Evolutionary conservation across 805 yeast genomes (phyloP).

Genomic region (baker's yeast (Saccharomyces cerevisiae)): DNA sequence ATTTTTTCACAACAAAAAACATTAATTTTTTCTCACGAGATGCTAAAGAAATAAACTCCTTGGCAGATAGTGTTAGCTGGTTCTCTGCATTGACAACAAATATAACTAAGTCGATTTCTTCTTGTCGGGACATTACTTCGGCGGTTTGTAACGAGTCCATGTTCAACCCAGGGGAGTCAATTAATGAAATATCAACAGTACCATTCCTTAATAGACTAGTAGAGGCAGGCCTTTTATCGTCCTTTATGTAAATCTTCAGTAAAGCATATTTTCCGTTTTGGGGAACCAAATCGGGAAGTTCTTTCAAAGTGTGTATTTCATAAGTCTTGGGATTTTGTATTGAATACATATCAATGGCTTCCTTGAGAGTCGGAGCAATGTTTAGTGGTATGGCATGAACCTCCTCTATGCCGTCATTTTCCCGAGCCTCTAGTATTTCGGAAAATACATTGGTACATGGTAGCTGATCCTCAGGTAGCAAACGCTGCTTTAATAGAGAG

Average conservation of each 20-base stretch:
- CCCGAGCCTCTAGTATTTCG: conserved; percentile 80
- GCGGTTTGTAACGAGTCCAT: conserved; percentile 90
- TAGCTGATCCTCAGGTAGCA: conserved; percentile 93
- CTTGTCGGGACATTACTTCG: conserved; percentile 90
- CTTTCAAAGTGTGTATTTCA: conserved; percentile 43
- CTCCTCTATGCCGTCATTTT: conserved; percentile 70
- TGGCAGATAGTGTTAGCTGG: conserved; percentile 88
- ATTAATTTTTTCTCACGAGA: conserved; percentile 86
- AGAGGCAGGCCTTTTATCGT: conserved; percentile 47
- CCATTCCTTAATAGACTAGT: conserved; percentile 79
- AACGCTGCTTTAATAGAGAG: conserved; percentile 65
- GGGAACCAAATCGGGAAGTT: conserved; percentile 62
- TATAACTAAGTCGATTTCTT: conserved; percentile 91
- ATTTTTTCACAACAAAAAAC: conserved; percentile 88
- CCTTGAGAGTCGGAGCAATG: conserved; percentile 21
- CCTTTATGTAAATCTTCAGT: conserved; percentile 75
- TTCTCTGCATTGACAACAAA: conserved; percentile 96
- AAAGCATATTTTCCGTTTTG: conserved; percentile 64
- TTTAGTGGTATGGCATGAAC: conserved; percentile 82
- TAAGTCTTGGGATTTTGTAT: conserved; percentile 57
- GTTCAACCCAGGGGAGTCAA: conserved; percentile 96
- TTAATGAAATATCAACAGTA: conserved; percentile 80
- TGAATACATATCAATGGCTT: conserved; percentile 26
- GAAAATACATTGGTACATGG: conserved; percentile 96
- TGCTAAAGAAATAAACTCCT: conserved; percentile 84